Evolutionary conservation across 1,284 basidiomycete species (phyloP).

Genomic region (Microbotryum violaceum): DNA sequence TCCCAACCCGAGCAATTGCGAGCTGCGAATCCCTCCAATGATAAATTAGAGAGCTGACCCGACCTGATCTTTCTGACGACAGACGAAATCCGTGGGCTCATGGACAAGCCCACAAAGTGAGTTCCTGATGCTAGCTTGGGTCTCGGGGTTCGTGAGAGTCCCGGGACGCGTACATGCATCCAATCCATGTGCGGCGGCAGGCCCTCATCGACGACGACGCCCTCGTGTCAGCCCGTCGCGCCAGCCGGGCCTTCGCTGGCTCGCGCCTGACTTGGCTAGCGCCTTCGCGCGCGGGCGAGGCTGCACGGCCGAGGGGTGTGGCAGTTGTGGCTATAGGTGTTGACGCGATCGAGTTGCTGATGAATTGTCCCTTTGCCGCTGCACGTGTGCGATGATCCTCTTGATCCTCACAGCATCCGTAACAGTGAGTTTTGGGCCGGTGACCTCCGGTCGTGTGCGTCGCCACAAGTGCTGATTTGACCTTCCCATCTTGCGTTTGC

Average conservation of each 20-base stretch:
- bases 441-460: not conserved
- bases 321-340: no score
- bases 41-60: not conserved
- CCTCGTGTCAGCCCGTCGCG: no score
- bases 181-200: no score
- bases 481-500: no score
- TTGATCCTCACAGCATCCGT: slow-evolving; percentile 24
- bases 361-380: no score
- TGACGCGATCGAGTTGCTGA: no score
- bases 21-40: not conserved
- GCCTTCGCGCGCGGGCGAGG: not conserved
- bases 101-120: slow-evolving; percentile 36
- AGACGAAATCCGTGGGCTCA: slow-evolving; percentile 37
- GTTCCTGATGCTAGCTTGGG: not conserved
- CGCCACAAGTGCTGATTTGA: not conserved
- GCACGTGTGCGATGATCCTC: no score
- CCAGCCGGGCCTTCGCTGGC: not conserved
- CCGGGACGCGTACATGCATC: no score
- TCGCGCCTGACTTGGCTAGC: not conserved
- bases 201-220: no score
- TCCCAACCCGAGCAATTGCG: no score
- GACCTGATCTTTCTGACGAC: not conserved
- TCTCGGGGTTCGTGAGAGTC: no score
- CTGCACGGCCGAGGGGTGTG: not conserved
- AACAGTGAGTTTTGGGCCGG: slow-evolving; percentile 25